Evolutionary conservation across 1,139 yeast genomes (phyloP).

Genomic region (Yamadazyma dendronema): DNA sequence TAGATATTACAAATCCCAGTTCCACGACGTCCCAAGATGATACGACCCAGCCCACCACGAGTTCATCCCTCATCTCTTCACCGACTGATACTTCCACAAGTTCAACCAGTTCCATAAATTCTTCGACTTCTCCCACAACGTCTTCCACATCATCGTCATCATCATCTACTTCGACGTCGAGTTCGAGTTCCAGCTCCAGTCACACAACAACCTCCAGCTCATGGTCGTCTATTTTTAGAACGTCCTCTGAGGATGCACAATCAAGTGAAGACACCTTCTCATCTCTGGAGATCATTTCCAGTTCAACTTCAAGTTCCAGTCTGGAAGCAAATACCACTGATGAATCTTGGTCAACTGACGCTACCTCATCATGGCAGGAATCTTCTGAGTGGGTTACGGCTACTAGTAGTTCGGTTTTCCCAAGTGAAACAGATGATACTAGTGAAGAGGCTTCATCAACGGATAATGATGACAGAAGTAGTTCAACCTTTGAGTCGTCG

Average conservation of each 20-base stretch:
- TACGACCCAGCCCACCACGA: no score
- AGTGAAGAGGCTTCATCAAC: neutral
- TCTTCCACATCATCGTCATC: neutral
- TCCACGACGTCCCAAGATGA: no score
- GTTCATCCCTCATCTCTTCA: neutral
- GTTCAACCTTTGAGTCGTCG: neutral
- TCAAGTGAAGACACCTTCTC: no score
- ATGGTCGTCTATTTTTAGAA: neutral
- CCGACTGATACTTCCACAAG: neutral
- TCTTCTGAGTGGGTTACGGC: slow-evolving; percentile 5
- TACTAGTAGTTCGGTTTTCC: neutral
- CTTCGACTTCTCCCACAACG: neutral
- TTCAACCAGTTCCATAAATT: neutral
- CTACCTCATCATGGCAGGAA: neutral
- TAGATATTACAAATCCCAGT: neutral
- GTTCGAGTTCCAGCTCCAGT: slow-evolving; percentile 11
- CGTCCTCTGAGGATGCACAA: neutral
- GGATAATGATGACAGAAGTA: neutral
- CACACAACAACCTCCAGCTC: slow-evolving; percentile 8
- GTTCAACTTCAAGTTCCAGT: neutral
- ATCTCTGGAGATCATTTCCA: no score
- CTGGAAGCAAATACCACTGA: neutral
- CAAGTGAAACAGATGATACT: slow-evolving; percentile 1
- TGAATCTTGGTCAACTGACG: neutral
- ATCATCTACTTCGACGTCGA: neutral